These are phyloP conservation scores for Lepidopterella palustris DNA, from an alignment of 495 filamentous ascomycete genomes.

Conservation along the genomic window DNA sequence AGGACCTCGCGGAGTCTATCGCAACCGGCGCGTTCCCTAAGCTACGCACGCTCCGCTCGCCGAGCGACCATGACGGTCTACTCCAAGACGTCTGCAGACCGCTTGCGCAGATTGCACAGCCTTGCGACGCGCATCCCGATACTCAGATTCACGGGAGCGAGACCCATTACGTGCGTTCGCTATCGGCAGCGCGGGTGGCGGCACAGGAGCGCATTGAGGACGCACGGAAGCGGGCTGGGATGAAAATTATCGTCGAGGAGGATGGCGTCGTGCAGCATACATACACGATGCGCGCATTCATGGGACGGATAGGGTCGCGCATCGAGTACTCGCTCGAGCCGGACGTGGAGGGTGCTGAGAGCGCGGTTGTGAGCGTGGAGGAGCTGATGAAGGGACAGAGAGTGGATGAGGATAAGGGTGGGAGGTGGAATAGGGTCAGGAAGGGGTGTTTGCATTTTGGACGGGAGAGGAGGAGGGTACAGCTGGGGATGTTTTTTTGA, in stretches of 20 bases:
- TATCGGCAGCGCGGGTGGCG: not conserved
- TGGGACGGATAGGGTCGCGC: not conserved
- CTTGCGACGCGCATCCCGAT: not conserved
- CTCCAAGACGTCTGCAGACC: constrained; percentile 34
- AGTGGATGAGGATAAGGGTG: not conserved
- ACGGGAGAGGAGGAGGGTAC: not conserved
- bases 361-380: not conserved
- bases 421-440: not conserved
- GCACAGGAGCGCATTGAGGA: not conserved
- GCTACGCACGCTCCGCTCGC: constrained; percentile 58
- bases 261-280: not conserved
- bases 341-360: not conserved
- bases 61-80: constrained; percentile 31
- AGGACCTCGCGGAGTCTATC: constrained; percentile 68
- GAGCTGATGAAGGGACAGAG: not conserved
- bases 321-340: not conserved
- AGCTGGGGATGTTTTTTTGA: no score
- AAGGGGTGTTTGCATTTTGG: not conserved
- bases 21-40: constrained; percentile 61
- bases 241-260: not conserved
- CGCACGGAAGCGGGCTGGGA: not conserved
- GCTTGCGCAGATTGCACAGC: constrained; percentile 7
- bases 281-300: not conserved
- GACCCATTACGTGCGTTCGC: not conserved
- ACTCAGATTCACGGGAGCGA: not conserved